Evolutionary conservation across 108 stramenopile genomes (phyloP).

Genomic region (Cyclotella atomus): DNA sequence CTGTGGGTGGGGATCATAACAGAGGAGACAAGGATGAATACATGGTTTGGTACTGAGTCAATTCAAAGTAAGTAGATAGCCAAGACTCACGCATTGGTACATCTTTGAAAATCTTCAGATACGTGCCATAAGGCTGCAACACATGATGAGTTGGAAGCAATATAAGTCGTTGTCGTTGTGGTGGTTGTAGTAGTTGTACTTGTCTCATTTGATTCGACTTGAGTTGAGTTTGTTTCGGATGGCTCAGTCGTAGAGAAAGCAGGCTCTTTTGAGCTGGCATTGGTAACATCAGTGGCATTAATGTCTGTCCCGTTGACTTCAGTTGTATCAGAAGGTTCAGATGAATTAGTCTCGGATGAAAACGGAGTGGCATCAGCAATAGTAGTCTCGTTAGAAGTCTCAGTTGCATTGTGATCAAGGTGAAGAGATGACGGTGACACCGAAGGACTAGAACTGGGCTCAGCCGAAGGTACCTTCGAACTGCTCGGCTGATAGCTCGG

Average conservation of each 20-base stretch:
- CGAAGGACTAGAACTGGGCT: background rate
- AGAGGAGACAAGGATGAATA: background rate
- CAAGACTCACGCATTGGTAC: background rate
- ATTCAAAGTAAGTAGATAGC: background rate
- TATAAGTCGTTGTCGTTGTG: background rate
- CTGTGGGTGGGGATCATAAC: background rate
- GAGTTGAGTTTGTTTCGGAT: background rate
- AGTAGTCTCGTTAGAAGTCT: too few relatives aligned
- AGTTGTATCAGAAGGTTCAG: background rate
- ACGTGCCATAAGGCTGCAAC: background rate
- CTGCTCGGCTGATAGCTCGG: background rate
- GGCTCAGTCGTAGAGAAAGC: background rate
- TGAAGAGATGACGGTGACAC: too few relatives aligned
- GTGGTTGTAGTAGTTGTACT: background rate
- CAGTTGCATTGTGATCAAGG: too few relatives aligned
- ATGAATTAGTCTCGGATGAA: too few relatives aligned
- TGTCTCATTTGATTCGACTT: too few relatives aligned
- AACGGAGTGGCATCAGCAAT: too few relatives aligned
- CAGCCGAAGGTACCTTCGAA: background rate
- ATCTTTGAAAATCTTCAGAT: background rate
- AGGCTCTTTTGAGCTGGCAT: background rate
- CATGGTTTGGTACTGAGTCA: background rate
- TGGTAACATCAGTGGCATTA: background rate
- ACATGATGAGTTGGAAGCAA: background rate
- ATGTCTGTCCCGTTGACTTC: background rate